Evolutionary conservation across 2,329 filamentous ascomycete species (phyloP).

Genomic region (Chaetomiaceae sp.): DNA sequence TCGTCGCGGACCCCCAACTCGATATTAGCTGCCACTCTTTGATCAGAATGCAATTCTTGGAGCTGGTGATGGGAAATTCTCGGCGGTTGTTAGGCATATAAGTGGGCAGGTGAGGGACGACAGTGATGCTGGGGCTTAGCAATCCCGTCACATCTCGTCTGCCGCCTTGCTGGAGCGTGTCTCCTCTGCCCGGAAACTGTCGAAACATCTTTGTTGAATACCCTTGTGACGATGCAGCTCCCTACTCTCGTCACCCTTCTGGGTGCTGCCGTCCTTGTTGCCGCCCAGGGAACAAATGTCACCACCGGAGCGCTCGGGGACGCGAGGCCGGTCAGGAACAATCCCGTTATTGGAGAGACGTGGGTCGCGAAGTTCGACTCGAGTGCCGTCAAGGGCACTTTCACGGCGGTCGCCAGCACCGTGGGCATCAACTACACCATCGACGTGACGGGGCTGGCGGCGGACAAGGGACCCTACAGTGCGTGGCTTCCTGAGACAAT

Average conservation of each 20-base stretch:
- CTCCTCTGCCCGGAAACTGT: too few species aligned
- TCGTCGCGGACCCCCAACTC: constrained; percentile 5
- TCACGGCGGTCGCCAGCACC: constrained; percentile 20
- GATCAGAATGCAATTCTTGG: neutral
- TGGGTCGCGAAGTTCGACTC: constrained; percentile 25
- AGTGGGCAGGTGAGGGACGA: too few species aligned
- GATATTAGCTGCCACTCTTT: neutral
- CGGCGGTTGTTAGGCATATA: neutral
- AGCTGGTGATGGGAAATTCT: neutral
- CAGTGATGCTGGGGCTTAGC: too few species aligned
- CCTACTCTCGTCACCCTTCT: constrained; percentile 10
- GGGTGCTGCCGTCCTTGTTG: constrained; percentile 17
- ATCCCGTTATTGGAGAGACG: constrained; percentile 23
- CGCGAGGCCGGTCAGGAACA: constrained; percentile 22
- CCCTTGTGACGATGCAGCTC: neutral
- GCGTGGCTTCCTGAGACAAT: too few species aligned
- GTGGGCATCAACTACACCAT: constrained; percentile 26
- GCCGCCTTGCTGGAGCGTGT: too few species aligned
- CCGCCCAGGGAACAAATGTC: constrained; percentile 12
- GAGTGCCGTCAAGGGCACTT: constrained; percentile 20
- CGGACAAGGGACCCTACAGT: constrained; percentile 24
- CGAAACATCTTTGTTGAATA: too few species aligned
- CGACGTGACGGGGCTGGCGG: constrained; percentile 22
- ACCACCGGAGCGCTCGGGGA: constrained; percentile 26
- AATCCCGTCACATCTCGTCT: too few species aligned